A percentile compares a stretch with the other conserved stretches of the same genome.
phyloP scores from a whole-genome alignment of 2,329 filamentous ascomycete species.

The Ophiostoma perfectum region DNA sequence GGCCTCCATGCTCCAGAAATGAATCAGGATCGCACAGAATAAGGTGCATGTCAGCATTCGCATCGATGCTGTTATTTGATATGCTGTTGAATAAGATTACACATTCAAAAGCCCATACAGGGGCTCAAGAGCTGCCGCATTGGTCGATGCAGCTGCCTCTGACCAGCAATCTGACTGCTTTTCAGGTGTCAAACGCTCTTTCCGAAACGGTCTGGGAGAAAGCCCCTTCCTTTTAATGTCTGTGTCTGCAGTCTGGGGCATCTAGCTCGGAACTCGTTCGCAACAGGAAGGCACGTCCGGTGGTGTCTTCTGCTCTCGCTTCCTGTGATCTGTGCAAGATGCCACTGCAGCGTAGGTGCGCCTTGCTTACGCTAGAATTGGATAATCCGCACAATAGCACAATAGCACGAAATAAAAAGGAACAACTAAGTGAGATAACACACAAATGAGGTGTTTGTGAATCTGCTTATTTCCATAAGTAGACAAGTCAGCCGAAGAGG shows the following conservation, averaged over 20 bases:
- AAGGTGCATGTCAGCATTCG: background rate
- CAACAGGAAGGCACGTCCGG: constrained; percentile 13
- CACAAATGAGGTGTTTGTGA: background rate
- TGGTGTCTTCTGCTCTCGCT: background rate
- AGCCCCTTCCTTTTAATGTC: background rate
- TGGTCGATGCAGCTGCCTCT: no score
- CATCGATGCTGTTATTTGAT: no score
- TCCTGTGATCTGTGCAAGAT: constrained; percentile 7
- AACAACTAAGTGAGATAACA: background rate
- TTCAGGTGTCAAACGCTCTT: background rate
- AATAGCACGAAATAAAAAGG: background rate
- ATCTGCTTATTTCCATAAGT: background rate
- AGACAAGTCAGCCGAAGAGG: background rate
- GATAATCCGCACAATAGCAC: background rate
- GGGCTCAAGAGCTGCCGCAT: no score
- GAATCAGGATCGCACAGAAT: background rate
- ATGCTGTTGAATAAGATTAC: no score
- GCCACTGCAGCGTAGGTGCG: constrained; percentile 8
- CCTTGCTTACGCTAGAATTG: background rate
- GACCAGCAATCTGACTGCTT: no score
- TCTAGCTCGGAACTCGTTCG: background rate
- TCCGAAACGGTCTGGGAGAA: background rate
- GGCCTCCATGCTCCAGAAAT: constrained; percentile 9
- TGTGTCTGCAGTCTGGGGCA: background rate
- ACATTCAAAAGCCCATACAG: no score